phyloP scores from a whole-genome alignment of 2,329 filamentous ascomycete species.

The Nothophoma quercina region DNA sequence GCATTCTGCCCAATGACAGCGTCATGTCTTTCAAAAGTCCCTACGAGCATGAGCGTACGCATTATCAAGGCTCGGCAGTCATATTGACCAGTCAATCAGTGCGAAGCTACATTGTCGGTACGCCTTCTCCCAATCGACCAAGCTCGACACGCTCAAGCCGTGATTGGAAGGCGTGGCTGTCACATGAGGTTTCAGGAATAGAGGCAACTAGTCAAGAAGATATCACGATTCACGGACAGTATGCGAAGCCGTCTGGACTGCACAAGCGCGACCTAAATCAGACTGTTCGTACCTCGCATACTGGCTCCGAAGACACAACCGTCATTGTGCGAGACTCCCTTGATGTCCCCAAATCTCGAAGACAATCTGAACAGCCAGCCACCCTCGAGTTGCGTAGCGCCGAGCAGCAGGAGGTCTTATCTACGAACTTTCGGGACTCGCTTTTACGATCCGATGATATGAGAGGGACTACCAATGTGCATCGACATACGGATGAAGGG shows the following conservation, averaged over 20 bases:
- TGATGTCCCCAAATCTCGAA: constrained; percentile 15
- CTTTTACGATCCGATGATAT: no score
- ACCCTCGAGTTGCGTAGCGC: not conserved
- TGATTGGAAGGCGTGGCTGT: constrained; percentile 58
- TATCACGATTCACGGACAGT: constrained; percentile 37
- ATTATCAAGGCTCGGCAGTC: constrained; percentile 48
- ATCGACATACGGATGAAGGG: no score
- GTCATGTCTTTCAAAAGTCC: constrained; percentile 35
- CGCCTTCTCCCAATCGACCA: constrained; percentile 33
- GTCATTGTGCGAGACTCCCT: constrained; percentile 23
- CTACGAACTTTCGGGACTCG: not conserved
- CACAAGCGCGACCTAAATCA: constrained; percentile 28
- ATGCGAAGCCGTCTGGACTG: constrained; percentile 16
- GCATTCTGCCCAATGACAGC: constrained; percentile 45
- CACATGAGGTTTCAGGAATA: constrained; percentile 53
- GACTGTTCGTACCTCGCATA: constrained; percentile 26
- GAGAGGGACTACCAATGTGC: no score
- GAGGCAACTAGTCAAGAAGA: constrained; percentile 38
- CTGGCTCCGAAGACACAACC: constrained; percentile 36
- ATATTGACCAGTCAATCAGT: constrained; percentile 55
- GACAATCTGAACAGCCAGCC: not conserved
- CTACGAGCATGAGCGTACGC: constrained; percentile 9
- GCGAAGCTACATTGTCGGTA: constrained; percentile 52
- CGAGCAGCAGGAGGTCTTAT: not conserved
- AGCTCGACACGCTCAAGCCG: constrained; percentile 45